Evolutionary conservation across 768 basidiomycete genomes (phyloP), one percentile per base, ranked within the genome.

Genomic region (Termitomyces sp.): DNA sequence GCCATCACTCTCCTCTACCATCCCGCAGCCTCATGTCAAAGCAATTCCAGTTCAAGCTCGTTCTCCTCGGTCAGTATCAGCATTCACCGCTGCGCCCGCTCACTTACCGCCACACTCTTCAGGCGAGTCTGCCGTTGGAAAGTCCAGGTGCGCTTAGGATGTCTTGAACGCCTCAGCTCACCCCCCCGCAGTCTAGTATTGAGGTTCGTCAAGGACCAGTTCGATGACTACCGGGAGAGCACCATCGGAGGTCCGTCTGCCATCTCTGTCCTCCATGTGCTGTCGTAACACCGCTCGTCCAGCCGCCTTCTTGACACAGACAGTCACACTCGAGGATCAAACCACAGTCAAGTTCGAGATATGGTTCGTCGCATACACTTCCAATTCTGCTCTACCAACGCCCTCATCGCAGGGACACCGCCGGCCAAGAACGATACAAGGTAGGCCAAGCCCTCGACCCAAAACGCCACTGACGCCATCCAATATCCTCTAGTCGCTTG

Each of bases 261-360:
- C 14, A 67, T 63, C 26, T 16, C 50, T 28, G 20, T 59, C 47
- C 41, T 35, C 35, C 8, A n/a, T 41, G 38, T 33, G 28, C 9
- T 43, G 43, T 44, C 36, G 64, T 41, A 65, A 65, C 55, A 66
- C 53, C 49, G 55, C 59, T 44, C 58, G 33, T 43, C 28, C 67
- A 93, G 96, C 96, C 61, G 96, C 96, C 38, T 99, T 99, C 82
- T 74, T 99, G 64, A 98, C 97, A n/a, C 96, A 98, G 74, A 97
- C 95, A 3, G 92, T 98, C 35, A 88, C 86, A 13, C 82, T 97
- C 43, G 89, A 95, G 50, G 90, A 95, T 70, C 86, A 88, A 63
- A 91, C 91, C 26, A 87, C 87, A 26, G 92, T 99, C 69, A 98
- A 98, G 81, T 98, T 99, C 70, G 96, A 98, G 78, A 96, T 96